Percentiles rank a stretch among this genome's conserved stretches.
Evolutionary conservation across 805 yeast genomes (phyloP).

Genomic region (Starmerella asiatica): DNA sequence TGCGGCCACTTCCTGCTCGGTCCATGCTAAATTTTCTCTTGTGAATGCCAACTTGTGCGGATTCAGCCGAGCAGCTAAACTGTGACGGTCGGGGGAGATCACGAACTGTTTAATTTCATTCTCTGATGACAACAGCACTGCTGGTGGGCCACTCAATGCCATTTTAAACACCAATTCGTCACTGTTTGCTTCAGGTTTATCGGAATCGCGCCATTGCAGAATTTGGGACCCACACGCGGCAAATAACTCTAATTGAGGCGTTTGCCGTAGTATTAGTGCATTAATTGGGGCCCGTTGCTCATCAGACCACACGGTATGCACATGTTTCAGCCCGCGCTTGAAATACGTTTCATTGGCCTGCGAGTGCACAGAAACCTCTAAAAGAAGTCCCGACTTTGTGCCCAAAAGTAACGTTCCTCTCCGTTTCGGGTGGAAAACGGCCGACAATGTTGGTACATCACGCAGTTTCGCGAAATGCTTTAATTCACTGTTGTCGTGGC

Average conservation of each 20-base stretch:
- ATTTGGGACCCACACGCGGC: constrained; percentile 19
- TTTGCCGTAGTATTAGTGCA: constrained; percentile 21
- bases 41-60: constrained; percentile 1
- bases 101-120: constrained; percentile 1
- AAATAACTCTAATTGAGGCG: constrained; percentile 28
- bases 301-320: constrained; percentile 33
- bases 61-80: constrained; percentile 7
- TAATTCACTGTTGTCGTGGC: constrained; percentile 31
- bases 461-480: constrained; percentile 36
- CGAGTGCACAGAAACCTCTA: constrained; percentile 35
- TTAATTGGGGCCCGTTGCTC: constrained; percentile 21
- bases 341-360: constrained; percentile 32
- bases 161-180: background rate
- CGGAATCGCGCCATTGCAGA: constrained; percentile 2
- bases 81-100: constrained; percentile 5
- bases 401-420: constrained; percentile 41
- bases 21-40: background rate
- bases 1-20: background rate
- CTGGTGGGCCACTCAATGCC: background rate
- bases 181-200: background rate
- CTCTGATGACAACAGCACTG: background rate
- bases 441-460: constrained; percentile 32
- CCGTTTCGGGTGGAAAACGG: constrained; percentile 33
- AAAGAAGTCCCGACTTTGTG: constrained; percentile 35
- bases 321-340: constrained; percentile 31